phyloP scores from a whole-genome alignment of 192 early-diverging fungal genomes.

The Umbelopsis sp. region DNA sequence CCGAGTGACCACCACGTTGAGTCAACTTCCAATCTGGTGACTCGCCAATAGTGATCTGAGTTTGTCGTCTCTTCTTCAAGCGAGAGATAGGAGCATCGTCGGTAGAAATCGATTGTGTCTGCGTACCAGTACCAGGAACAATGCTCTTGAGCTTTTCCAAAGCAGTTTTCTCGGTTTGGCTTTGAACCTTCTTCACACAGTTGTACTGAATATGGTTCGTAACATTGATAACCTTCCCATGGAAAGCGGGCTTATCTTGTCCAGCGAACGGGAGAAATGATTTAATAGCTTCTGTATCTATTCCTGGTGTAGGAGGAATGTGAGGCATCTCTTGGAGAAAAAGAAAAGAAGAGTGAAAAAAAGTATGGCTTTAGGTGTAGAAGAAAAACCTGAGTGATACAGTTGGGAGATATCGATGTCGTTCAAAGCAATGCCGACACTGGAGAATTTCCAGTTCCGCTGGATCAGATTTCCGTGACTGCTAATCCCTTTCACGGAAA shows the following conservation, averaged over 20 bases:
- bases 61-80: slow-evolving; percentile 8
- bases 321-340: neutral
- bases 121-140: slow-evolving; percentile 8
- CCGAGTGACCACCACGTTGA: slow-evolving; percentile 80
- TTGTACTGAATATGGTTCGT: slow-evolving; percentile 60
- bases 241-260: slow-evolving; percentile 17
- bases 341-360: neutral
- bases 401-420: too few relatives aligned
- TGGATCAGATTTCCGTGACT: slow-evolving; percentile 1
- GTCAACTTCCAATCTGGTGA: slow-evolving; percentile 33
- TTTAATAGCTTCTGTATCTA: neutral
- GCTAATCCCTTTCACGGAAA: neutral
- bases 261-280: slow-evolving; percentile 7
- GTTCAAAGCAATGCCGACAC: neutral
- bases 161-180: neutral
- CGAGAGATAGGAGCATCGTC: slow-evolving; percentile 22
- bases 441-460: neutral
- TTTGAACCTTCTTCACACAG: slow-evolving; percentile 25
- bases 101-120: neutral
- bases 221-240: slow-evolving; percentile 55
- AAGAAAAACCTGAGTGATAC: too few relatives aligned
- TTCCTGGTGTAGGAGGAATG: slow-evolving; percentile 10
- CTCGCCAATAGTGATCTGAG: slow-evolving; percentile 11
- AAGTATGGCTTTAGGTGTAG: neutral
- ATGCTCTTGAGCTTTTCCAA: slow-evolving; percentile 22